These are phyloP conservation scores for Codiaeum variegatum DNA, from an alignment of 441 rosid genomes.

Conservation along the genomic window DNA sequence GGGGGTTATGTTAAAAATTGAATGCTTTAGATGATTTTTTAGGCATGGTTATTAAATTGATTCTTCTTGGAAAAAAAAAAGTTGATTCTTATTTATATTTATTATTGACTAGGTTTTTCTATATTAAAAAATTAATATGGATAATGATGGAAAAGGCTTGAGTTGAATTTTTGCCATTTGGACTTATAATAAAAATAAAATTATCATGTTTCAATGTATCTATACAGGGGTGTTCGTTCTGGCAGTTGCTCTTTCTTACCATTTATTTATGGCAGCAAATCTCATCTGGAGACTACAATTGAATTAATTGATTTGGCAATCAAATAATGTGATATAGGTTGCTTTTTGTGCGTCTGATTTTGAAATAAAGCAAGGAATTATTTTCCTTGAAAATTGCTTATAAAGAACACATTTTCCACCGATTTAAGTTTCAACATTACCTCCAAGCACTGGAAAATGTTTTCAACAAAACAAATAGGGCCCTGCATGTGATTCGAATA, in stretches of 20 bases:
- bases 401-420: not conserved
- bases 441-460: not conserved
- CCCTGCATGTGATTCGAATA: not conserved
- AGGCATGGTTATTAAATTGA: no score
- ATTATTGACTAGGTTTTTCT: no score
- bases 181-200: no score
- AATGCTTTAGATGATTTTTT: no score
- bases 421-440: not conserved
- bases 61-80: no score
- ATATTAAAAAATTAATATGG: no score
- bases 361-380: not conserved
- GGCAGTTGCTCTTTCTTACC: constrained; percentile 24
- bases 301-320: not conserved
- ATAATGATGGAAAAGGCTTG: no score
- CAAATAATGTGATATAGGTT: not conserved
- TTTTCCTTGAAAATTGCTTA: not conserved
- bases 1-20: no score
- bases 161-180: no score
- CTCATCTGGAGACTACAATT: not conserved
- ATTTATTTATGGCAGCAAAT: not conserved
- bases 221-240: no score
- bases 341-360: not conserved
- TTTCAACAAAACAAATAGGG: not conserved
- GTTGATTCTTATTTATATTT: no score
- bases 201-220: no score